Evolutionary conservation across 768 basidiomycete genomes (phyloP).

Genomic region (Lentinula aciculospora): DNA sequence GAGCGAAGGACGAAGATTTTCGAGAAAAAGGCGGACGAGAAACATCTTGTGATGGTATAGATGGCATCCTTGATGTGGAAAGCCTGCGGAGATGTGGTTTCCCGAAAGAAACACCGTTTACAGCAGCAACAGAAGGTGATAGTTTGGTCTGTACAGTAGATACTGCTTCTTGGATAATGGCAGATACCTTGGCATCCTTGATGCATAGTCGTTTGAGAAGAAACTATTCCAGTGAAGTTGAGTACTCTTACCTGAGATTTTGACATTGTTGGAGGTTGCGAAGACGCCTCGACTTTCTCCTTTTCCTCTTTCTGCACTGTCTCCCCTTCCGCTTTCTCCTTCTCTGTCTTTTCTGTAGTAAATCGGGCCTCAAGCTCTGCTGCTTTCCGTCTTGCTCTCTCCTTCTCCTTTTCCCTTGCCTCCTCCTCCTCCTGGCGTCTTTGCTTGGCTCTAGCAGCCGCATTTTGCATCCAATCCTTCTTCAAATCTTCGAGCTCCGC

Average conservation of each 20-base stretch:
- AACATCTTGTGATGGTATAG: conserved; percentile 21
- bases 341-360: conserved; percentile 26
- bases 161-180: neutral
- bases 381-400: conserved; percentile 78
- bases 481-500: conserved; percentile 59
- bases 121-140: neutral
- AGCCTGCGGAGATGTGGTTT: conserved; percentile 1
- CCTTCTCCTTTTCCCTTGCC: conserved; percentile 72
- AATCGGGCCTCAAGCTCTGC: conserved; percentile 68
- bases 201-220: neutral
- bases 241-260: conserved; percentile 2
- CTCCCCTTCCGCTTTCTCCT: neutral
- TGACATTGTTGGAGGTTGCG: neutral
- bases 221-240: neutral
- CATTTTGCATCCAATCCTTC: conserved; percentile 76
- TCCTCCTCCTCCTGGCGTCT: conserved; percentile 80
- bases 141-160: neutral
- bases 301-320: neutral
- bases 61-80: conserved; percentile 22
- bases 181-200: conserved; percentile 9
- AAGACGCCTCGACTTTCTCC: neutral
- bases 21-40: conserved; percentile 20
- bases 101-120: neutral
- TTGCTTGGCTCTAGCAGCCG: conserved; percentile 78
- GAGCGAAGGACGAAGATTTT: conserved; percentile 17